Conservation (phyloP, 768 basidiomycete species). For the Phylloporus arenicola region DNA sequence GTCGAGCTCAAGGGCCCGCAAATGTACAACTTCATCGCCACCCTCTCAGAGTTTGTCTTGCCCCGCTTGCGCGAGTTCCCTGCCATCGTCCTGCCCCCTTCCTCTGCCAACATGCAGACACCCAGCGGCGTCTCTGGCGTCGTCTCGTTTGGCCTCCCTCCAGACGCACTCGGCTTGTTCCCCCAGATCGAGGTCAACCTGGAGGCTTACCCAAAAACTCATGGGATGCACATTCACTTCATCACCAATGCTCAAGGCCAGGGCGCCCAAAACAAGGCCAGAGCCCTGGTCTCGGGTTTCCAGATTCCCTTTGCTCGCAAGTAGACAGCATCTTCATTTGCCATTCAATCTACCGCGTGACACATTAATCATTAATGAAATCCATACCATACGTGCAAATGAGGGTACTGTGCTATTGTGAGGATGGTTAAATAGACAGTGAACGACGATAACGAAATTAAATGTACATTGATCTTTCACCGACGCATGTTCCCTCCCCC, state of each 20-base stretch:
- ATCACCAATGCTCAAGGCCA: slow-evolving; percentile 81
- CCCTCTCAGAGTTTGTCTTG: slow-evolving; percentile 90
- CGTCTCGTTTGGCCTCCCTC: slow-evolving; percentile 82
- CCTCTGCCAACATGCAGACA: slow-evolving; percentile 62
- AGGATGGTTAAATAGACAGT: slow-evolving; percentile 15
- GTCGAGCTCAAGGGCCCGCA: slow-evolving; percentile 85
- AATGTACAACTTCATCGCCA: slow-evolving; percentile 93
- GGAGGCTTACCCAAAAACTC: slow-evolving; percentile 78
- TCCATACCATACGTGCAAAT: slow-evolving; percentile 27
- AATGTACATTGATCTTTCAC: slow-evolving; percentile 17
- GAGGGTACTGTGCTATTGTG: slow-evolving; percentile 21
- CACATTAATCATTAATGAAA: slow-evolving; percentile 21
- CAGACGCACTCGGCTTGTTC: slow-evolving; percentile 83
- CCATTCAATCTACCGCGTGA: slow-evolving; percentile 6
- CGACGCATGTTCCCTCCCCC: slow-evolving; percentile 15
- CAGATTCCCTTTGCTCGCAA: slow-evolving; percentile 78
- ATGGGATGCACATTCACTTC: slow-evolving; percentile 94
- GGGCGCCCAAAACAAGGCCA: slow-evolving; percentile 87
- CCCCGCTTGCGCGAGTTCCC: slow-evolving; percentile 88
- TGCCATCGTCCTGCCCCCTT: slow-evolving; percentile 75
- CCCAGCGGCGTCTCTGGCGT: slow-evolving; percentile 81
- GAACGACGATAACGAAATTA: slow-evolving; percentile 6
- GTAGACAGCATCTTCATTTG: slow-evolving; percentile 12
- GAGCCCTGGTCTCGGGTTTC: slow-evolving; percentile 85
- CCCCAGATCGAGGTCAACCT: slow-evolving; percentile 94